phyloP scores from a whole-genome alignment of 140 eudicot species.

The Cichorium intybus region DNA sequence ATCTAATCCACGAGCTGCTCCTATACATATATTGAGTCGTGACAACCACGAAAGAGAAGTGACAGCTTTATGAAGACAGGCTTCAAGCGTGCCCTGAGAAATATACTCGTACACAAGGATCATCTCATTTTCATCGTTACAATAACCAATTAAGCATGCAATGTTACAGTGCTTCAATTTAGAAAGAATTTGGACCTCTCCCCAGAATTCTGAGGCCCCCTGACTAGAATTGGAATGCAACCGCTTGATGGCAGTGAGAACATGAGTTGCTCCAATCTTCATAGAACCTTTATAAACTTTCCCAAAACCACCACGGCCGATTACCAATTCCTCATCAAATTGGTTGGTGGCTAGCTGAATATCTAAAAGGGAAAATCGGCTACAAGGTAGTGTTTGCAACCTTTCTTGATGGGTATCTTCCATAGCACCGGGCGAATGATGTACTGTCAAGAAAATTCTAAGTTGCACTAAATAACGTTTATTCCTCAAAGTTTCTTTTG shows the following conservation, averaged over 20 bases:
- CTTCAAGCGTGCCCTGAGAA: neutral
- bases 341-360: neutral
- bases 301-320: neutral
- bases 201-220: neutral
- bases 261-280: neutral
- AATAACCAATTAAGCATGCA: neutral
- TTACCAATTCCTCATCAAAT: neutral
- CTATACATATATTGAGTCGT: conserved; percentile 22
- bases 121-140: neutral
- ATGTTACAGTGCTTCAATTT: neutral
- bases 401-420: neutral
- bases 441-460: neutral
- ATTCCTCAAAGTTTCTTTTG: neutral
- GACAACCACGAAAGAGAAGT: conserved; percentile 12
- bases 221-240: neutral
- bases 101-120: neutral
- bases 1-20: conserved; percentile 19
- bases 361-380: neutral
- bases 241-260: neutral
- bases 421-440: neutral
- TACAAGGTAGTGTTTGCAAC: neutral
- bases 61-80: neutral
- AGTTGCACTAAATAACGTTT: neutral
- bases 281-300: neutral
- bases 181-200: neutral